phyloP scores from a whole-genome alignment of 257 asterid species.

The Solanum okadae region DNA sequence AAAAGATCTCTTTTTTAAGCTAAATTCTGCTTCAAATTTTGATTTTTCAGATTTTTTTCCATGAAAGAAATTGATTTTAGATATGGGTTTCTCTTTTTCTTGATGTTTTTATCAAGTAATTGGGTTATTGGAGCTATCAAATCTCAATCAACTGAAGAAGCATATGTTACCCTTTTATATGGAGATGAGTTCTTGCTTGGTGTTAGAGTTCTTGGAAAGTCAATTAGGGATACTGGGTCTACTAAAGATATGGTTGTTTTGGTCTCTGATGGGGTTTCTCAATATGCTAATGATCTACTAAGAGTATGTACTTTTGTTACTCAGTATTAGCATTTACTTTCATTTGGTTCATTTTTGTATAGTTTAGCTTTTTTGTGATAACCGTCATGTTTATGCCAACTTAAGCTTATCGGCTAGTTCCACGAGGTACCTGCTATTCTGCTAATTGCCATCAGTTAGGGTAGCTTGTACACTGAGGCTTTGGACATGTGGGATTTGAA shows the following conservation, averaged over 20 bases:
- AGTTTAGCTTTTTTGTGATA: background rate
- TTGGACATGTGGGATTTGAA: background rate
- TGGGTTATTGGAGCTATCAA: background rate
- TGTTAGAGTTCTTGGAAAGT: slow-evolving; percentile 87
- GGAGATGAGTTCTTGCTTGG: slow-evolving; percentile 93
- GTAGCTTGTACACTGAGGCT: background rate
- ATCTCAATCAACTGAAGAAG: slow-evolving; percentile 45
- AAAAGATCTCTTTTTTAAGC: background rate
- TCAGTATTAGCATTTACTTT: background rate
- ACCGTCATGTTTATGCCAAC: slow-evolving; percentile 12
- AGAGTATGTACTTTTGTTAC: slow-evolving; percentile 25
- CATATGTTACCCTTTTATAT: slow-evolving; percentile 85
- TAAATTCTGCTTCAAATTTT: background rate
- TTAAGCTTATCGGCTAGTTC: background rate
- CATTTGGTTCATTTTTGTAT: background rate
- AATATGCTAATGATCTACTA: slow-evolving; percentile 56
- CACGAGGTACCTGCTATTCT: background rate
- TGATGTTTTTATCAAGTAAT: background rate
- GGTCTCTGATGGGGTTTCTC: slow-evolving; percentile 93
- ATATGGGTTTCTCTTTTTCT: background rate
- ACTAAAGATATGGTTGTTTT: slow-evolving; percentile 79
- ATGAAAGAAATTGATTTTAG: background rate
- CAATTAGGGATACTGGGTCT: slow-evolving; percentile 87
- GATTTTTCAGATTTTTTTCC: background rate
- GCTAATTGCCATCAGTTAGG: background rate